Percentiles rank a stretch among this genome's conserved stretches.
These are phyloP conservation scores for Striga hermonthica DNA, from an alignment of 305 asterid species.

Conservation along the genomic window DNA sequence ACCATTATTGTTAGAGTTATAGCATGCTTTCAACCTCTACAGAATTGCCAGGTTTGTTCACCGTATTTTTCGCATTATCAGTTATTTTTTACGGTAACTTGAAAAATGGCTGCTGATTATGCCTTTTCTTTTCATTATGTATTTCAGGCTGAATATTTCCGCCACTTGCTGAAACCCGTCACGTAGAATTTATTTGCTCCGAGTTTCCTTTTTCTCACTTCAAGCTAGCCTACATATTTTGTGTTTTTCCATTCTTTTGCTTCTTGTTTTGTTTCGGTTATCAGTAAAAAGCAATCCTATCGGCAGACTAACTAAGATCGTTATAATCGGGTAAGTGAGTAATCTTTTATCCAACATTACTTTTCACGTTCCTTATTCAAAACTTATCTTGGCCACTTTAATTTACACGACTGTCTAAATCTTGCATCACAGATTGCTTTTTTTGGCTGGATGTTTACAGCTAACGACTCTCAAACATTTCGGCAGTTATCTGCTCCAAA, in stretches of 20 bases:
- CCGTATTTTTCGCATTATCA: background rate
- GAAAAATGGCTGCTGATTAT: background rate
- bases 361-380: too few relatives aligned
- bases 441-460: slow-evolving; percentile 48
- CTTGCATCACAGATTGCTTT: slow-evolving; percentile 16
- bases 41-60: slow-evolving; percentile 75
- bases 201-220: slow-evolving; percentile 31
- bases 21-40: slow-evolving; percentile 80
- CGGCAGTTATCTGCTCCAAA: slow-evolving; percentile 1
- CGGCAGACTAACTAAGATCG: background rate
- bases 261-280: slow-evolving; percentile 12
- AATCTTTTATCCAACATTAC: too few relatives aligned
- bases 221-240: slow-evolving; percentile 42
- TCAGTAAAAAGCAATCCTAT: too few relatives aligned
- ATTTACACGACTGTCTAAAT: slow-evolving; percentile 2
- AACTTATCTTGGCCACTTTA: too few relatives aligned
- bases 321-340: background rate
- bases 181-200: slow-evolving; percentile 52
- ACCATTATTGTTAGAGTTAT: slow-evolving; percentile 74
- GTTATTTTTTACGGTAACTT: too few relatives aligned
- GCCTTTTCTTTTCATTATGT: slow-evolving; percentile 21
- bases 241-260: slow-evolving; percentile 30
- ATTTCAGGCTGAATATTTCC: slow-evolving; percentile 83
- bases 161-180: slow-evolving; percentile 87
- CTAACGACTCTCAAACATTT: slow-evolving; percentile 37